A percentile compares a stretch with the other conserved stretches of the same genome.
Evolutionary conservation across 352 stramenopile genomes (phyloP).

Genomic region (Globisporangium carolinianum): DNA sequence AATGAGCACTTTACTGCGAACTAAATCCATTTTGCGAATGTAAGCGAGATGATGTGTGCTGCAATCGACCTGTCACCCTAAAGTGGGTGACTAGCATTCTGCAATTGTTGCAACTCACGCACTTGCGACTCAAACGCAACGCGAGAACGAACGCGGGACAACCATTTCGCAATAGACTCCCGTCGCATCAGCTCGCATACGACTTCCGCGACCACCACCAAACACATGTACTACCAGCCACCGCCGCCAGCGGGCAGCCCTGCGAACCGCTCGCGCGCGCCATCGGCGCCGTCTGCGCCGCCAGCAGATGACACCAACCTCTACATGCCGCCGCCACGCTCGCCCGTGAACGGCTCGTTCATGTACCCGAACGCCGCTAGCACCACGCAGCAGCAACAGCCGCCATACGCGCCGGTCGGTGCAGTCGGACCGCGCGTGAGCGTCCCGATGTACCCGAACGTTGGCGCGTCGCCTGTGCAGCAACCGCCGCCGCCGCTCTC

Average conservation of each 20-base stretch:
- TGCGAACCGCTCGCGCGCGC: conserved; percentile 8
- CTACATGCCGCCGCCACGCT: conserved; percentile 14
- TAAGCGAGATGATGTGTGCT: no score
- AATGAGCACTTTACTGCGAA: not conserved
- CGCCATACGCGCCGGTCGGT: conserved; percentile 1
- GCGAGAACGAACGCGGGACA: not conserved
- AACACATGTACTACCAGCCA: conserved; percentile 6
- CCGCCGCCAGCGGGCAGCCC: conserved; percentile 8
- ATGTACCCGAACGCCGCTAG: conserved; percentile 5
- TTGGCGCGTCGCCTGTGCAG: not conserved
- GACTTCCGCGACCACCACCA: no score
- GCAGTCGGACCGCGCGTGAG: conserved; percentile 4
- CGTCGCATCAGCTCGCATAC: not conserved
- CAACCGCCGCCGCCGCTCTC: not conserved
- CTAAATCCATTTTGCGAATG: no score
- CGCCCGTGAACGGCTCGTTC: conserved; percentile 20
- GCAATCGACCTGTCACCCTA: no score
- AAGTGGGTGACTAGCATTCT: no score
- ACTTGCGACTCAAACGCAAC: not conserved
- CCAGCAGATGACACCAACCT: conserved; percentile 21
- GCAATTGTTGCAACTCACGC: no score
- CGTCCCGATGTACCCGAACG: conserved; percentile 5
- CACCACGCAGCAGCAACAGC: not conserved
- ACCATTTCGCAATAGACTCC: not conserved
- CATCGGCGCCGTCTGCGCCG: conserved; percentile 33